Evolutionary conservation across 2,329 filamentous ascomycete genomes (phyloP), one percentile per base, ranked within the genome.

Genomic region (Microdochium trichocladiopsis): DNA sequence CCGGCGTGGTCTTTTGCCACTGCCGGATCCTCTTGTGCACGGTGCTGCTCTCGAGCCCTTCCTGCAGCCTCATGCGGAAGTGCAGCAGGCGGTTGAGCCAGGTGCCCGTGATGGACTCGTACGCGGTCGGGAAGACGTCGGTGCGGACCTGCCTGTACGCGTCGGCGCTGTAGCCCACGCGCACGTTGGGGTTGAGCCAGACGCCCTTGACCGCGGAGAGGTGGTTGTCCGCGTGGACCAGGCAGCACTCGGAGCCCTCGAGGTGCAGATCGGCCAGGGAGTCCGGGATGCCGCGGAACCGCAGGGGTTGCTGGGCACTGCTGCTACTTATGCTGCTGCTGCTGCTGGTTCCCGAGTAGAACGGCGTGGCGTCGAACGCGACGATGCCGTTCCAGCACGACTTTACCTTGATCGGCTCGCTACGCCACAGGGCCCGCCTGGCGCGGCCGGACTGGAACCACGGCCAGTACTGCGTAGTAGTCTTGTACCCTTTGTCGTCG

Each of bases 301-400:
- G 66, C 0, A 88, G 70, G 3, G 71, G 71, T 0, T 67, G 61
- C 2, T 63, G 57, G 23, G 56, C 59, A 4, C 6, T 16, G 33
- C 6, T 37, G 6, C 33, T 16, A 8, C 12, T n/a, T n/a, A n/a
- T n/a, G n/a, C n/a, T n/a, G n/a, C n/a, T n/a, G n/a, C n/a, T n/a
- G n/a, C n/a, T n/a, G n/a, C n/a, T n/a, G n/a, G n/a, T n/a, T n/a
- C n/a, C n/a, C n/a, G n/a, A n/a, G n/a, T 79, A 76, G 61, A 79
- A 80, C 1, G 77, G 74, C 4, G 62, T 63, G 0, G 77, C 69
- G 49, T 70, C 68, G 53, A 70, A 72, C 48, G 61, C 70, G 58
- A 74, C 74, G 62, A 85, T 79, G 47, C 83, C 84, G 58, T 87
- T 87, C 84, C 84, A 88, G 64, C 84, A 88, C 43, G 80, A 84